Conservation (phyloP, 192 early-diverging fungal species). For the Spinellus fusiger region DNA sequence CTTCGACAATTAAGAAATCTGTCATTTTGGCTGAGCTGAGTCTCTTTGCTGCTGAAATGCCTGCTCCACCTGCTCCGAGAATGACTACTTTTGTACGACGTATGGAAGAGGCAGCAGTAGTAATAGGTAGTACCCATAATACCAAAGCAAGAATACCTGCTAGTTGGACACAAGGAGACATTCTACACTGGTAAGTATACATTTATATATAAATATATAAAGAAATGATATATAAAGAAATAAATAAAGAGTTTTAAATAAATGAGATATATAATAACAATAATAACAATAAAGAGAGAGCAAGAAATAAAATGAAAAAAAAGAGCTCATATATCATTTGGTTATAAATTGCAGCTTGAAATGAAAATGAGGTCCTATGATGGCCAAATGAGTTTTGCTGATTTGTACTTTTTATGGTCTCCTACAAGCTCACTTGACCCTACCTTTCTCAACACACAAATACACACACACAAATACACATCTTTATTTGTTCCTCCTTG, state of each 20-base stretch:
- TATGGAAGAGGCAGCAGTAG: not conserved
- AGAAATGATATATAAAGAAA: no score
- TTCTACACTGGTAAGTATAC: no score
- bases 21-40: constrained; percentile 8
- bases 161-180: no score
- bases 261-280: no score
- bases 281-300: not conserved
- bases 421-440: not conserved
- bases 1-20: constrained; percentile 33
- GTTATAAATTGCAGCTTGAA: no score
- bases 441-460: not conserved
- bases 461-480: not conserved
- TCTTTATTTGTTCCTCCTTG: not conserved
- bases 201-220: no score
- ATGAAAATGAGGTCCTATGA: no score
- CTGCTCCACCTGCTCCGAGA: constrained; percentile 27
- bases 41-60: constrained; percentile 26
- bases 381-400: not conserved
- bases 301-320: not conserved
- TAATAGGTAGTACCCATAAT: no score
- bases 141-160: no score
- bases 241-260: no score
- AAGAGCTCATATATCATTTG: not conserved
- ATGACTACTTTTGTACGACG: constrained; percentile 26
- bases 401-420: not conserved